These are phyloP conservation scores for Sicyos baderoa DNA, from an alignment of 306 rosid species.

Conservation along the genomic window DNA sequence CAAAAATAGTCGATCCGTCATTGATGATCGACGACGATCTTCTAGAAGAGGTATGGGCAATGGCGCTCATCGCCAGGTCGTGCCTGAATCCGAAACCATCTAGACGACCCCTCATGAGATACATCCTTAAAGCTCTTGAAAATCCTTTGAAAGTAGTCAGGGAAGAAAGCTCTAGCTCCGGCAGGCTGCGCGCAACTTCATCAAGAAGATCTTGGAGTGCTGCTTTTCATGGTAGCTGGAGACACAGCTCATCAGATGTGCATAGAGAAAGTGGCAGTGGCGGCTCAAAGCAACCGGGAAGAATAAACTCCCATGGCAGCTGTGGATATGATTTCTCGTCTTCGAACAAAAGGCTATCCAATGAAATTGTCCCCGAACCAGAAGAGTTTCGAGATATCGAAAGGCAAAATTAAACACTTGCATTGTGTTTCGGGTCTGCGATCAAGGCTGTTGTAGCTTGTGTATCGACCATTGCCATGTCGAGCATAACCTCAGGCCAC, in stretches of 20 bases:
- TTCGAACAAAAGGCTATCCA: slow-evolving; percentile 68
- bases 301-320: slow-evolving; percentile 64
- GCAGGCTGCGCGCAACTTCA: slow-evolving; percentile 61
- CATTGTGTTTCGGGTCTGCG: neutral
- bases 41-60: slow-evolving; percentile 91
- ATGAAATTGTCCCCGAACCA: slow-evolving; percentile 89
- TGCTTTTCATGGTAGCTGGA: slow-evolving; percentile 82
- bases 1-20: slow-evolving; percentile 67
- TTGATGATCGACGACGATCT: slow-evolving; percentile 81
- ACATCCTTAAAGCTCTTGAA: slow-evolving; percentile 84
- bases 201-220: slow-evolving; percentile 79
- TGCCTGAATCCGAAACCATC: slow-evolving; percentile 77
- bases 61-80: slow-evolving; percentile 81
- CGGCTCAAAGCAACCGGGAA: slow-evolving; percentile 53
- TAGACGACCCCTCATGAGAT: slow-evolving; percentile 75
- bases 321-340: slow-evolving; percentile 63
- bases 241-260: slow-evolving; percentile 70
- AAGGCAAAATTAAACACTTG: slow-evolving; percentile 28
- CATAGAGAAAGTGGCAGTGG: slow-evolving; percentile 40
- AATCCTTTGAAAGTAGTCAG: slow-evolving; percentile 86
- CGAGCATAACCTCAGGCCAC: neutral
- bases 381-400: slow-evolving; percentile 47
- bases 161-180: slow-evolving; percentile 69
- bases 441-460: slow-evolving; percentile 9
- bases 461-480: neutral